Evolutionary conservation across 1,284 basidiomycete genomes (phyloP).

Genomic region (Hemileccinum hortonii): DNA sequence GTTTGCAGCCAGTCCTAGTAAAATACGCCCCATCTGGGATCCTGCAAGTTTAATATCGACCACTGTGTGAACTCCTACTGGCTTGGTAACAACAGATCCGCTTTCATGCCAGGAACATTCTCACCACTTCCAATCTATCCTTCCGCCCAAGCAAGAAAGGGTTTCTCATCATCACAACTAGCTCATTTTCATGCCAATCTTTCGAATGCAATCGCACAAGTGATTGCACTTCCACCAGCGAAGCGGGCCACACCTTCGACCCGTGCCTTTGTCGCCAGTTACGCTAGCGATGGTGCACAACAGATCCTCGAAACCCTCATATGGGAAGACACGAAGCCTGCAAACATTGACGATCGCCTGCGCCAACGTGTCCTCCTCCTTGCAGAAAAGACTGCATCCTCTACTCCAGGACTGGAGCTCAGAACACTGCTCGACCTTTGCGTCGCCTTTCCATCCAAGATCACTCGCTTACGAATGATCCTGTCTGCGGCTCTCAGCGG

Average conservation of each 20-base stretch:
- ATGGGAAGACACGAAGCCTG: constrained; percentile 42
- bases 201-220: constrained; percentile 44
- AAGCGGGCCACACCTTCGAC: constrained; percentile 48
- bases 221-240: constrained; percentile 46
- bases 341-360: constrained; percentile 45
- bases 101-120: constrained; percentile 19
- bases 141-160: constrained; percentile 46
- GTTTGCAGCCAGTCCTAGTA: too few species aligned
- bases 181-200: constrained; percentile 50
- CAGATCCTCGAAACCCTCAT: constrained; percentile 53
- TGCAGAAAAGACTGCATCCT: constrained; percentile 49
- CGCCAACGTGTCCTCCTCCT: constrained; percentile 54
- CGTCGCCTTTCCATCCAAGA: constrained; percentile 52
- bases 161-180: constrained; percentile 54
- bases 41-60: too few species aligned
- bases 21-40: too few species aligned
- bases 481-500: constrained; percentile 41
- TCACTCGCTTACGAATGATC: constrained; percentile 45
- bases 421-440: constrained; percentile 61
- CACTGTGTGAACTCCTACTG: too few species aligned
- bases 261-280: constrained; percentile 53
- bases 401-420: constrained; percentile 44
- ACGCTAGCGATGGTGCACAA: constrained; percentile 53
- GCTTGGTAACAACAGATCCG: too few species aligned
- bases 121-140: constrained; percentile 51